phyloP scores from a whole-genome alignment of 2,329 filamentous ascomycete genomes.

The Hypoxylon rubiginosum region DNA sequence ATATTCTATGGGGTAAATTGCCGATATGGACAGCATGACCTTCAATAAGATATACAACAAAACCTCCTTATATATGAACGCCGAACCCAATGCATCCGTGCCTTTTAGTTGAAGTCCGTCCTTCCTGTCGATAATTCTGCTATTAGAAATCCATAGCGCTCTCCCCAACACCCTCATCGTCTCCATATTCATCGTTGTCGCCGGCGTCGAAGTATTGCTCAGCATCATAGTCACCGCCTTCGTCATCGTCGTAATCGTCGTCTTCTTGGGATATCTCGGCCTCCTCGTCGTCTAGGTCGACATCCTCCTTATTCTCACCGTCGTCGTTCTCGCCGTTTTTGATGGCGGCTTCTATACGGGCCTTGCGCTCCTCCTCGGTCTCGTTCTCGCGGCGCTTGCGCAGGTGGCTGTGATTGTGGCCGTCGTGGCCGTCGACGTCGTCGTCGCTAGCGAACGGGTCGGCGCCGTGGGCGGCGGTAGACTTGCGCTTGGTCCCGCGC shows the following conservation, averaged over 20 bases:
- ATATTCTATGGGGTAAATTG: not conserved
- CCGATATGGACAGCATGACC: not conserved
- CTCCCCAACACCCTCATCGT: conserved; percentile 63
- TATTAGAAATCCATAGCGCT: conserved; percentile 46
- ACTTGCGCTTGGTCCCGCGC: conserved; percentile 57
- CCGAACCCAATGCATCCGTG: conserved; percentile 26
- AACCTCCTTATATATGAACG: conserved; percentile 18
- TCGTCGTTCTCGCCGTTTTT: conserved; percentile 53
- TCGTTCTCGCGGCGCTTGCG: conserved; percentile 45
- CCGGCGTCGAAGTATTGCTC: conserved; percentile 72
- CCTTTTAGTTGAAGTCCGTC: not conserved
- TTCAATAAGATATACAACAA: not conserved
- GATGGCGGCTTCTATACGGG: conserved; percentile 49
- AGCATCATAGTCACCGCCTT: conserved; percentile 72
- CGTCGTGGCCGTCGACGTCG: conserved; percentile 38
- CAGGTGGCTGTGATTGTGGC: no score
- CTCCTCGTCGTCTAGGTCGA: conserved; percentile 61
- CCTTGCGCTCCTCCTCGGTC: conserved; percentile 53
- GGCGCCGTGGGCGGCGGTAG: conserved; percentile 63
- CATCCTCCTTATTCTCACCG: conserved; percentile 50
- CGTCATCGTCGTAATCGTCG: conserved; percentile 66
- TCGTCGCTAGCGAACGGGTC: conserved; percentile 46
- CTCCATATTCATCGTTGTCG: conserved; percentile 65
- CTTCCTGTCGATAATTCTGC: not conserved
- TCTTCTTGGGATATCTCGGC: conserved; percentile 59